These are phyloP conservation scores for Diplodia corticola DNA, from an alignment of 2,329 filamentous ascomycete genomes.

Conservation along the genomic window DNA sequence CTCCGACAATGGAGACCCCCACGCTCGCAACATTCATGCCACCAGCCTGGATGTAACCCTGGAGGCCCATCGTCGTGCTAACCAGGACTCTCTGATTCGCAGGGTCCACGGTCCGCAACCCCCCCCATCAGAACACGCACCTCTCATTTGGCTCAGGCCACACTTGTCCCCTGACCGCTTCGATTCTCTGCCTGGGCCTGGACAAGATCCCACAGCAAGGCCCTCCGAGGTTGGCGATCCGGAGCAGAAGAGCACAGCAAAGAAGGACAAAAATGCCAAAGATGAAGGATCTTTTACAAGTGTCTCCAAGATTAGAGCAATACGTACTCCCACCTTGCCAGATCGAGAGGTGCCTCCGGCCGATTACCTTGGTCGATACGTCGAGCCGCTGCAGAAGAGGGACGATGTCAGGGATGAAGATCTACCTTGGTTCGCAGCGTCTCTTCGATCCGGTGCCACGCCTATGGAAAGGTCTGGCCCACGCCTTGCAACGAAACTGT, in stretches of 20 bases:
- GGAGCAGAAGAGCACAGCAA: no score
- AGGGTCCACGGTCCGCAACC: no score
- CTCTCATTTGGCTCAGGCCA: neutral
- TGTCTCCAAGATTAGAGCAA: no score
- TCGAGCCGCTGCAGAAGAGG: neutral
- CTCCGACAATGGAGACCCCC: neutral
- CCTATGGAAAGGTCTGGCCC: neutral
- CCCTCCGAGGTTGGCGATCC: no score
- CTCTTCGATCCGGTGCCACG: neutral
- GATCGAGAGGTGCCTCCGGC: neutral
- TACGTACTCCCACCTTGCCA: no score
- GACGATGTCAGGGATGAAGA: neutral
- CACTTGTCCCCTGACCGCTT: neutral
- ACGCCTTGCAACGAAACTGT: neutral
- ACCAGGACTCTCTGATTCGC: conserved; percentile 31
- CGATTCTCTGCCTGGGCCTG: neutral
- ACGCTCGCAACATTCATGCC: conserved; percentile 30
- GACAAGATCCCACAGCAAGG: neutral
- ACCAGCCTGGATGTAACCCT: conserved; percentile 39
- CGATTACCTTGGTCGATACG: conserved; percentile 4
- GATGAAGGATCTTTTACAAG: no score
- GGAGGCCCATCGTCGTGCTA: conserved; percentile 43
- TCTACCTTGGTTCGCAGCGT: conserved; percentile 12
- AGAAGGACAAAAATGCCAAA: no score
- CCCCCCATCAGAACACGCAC: neutral